Percentiles rank a stretch among this genome's conserved stretches.
Evolutionary conservation across 768 basidiomycete genomes (phyloP).

Genomic region (Leccinum incarnatum): DNA sequence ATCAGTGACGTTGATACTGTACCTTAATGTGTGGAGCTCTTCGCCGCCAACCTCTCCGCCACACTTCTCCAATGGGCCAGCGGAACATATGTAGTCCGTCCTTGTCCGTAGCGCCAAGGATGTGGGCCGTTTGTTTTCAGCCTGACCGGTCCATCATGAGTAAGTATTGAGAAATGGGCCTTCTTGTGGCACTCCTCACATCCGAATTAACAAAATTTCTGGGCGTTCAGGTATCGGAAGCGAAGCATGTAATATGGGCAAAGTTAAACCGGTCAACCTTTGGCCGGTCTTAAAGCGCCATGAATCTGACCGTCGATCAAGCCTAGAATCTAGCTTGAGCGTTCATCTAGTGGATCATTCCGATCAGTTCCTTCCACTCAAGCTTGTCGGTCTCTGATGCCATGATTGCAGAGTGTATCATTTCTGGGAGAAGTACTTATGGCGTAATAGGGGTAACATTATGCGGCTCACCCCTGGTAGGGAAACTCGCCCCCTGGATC

Average conservation of each 20-base stretch:
- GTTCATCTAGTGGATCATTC: neutral
- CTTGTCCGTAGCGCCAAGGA: neutral
- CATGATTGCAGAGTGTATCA: neutral
- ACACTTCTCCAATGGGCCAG: neutral
- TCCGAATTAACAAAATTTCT: too few relatives aligned
- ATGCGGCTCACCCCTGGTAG: neutral
- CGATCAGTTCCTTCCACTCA: neutral
- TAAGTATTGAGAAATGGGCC: too few relatives aligned
- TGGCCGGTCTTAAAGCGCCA: neutral
- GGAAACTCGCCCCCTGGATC: neutral
- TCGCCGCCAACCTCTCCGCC: neutral
- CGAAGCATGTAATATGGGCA: too few relatives aligned
- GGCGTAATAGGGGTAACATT: neutral
- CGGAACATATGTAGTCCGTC: neutral
- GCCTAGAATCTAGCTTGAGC: neutral
- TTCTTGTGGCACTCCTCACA: too few relatives aligned
- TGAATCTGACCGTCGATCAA: neutral
- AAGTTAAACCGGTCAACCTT: too few relatives aligned
- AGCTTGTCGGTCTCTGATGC: neutral
- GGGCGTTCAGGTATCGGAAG: too few relatives aligned
- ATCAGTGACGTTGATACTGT: neutral
- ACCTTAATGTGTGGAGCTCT: neutral
- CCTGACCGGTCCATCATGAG: neutral
- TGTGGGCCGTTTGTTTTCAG: neutral
- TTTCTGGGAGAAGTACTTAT: neutral